Conservation (phyloP, 1,284 basidiomycete species). For the Inonotus obliquus region DNA sequence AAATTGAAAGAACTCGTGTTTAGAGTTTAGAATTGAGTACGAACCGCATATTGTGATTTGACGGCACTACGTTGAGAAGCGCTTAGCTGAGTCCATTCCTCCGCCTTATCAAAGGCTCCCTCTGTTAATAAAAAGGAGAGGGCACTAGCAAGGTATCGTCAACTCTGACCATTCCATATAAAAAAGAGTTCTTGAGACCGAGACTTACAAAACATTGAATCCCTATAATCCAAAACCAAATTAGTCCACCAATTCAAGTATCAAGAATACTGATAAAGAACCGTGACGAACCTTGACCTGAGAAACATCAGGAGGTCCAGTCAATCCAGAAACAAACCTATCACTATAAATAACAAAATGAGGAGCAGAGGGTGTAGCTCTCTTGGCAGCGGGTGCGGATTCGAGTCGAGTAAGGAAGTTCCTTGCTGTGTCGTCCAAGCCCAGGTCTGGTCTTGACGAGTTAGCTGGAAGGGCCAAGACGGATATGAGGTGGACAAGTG, state of each 20-base stretch:
- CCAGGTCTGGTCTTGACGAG: too few relatives aligned
- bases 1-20: neutral
- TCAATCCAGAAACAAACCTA: constrained; percentile 34
- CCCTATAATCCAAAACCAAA: constrained; percentile 27
- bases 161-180: neutral
- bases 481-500: constrained; percentile 3
- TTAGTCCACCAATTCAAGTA: neutral
- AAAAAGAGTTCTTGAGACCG: constrained; percentile 16
- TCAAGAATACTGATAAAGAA: too few relatives aligned
- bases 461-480: constrained; percentile 8
- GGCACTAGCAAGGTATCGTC: constrained; percentile 29
- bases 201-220: constrained; percentile 43
- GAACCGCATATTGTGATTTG: constrained; percentile 40
- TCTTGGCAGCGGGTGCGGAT: too few relatives aligned
- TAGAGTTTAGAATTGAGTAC: too few relatives aligned
- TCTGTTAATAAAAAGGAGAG: constrained; percentile 45
- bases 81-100: constrained; percentile 39
- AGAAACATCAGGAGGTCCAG: constrained; percentile 37
- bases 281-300: constrained; percentile 37
- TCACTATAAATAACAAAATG: constrained; percentile 49
- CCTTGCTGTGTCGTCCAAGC: constrained; percentile 25
- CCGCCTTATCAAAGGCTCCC: constrained; percentile 50
- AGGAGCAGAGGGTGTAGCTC: constrained; percentile 36
- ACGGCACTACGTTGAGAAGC: constrained; percentile 37
- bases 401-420: constrained; percentile 36